These are phyloP conservation scores for Citrus cavaleriei DNA, from an alignment of 345 rosid species.

Conservation along the genomic window DNA sequence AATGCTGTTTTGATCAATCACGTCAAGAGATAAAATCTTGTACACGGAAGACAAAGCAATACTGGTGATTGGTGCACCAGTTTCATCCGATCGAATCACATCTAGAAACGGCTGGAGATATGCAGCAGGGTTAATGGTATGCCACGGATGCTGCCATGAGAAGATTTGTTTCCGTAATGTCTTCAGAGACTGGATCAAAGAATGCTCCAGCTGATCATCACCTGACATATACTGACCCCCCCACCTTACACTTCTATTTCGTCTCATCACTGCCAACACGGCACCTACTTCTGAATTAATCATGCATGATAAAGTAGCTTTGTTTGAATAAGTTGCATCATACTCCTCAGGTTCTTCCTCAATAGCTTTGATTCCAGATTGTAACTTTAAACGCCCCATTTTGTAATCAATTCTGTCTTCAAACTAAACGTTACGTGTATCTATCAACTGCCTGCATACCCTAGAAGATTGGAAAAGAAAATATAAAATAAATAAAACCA, in stretches of 20 bases:
- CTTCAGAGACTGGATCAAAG: constrained; percentile 86
- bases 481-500: neutral
- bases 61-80: constrained; percentile 91
- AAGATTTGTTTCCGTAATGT: constrained; percentile 78
- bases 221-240: constrained; percentile 91
- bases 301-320: constrained; percentile 69
- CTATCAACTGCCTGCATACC: constrained; percentile 26
- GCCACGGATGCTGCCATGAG: constrained; percentile 88
- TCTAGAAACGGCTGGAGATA: constrained; percentile 93
- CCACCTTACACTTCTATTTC: constrained; percentile 99
- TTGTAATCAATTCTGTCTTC: constrained; percentile 20
- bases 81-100: constrained; percentile 87
- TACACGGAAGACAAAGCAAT: constrained; percentile 88
- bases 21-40: constrained; percentile 77
- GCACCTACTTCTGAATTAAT: constrained; percentile 88
- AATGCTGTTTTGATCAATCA: constrained; percentile 69
- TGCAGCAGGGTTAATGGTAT: constrained; percentile 67
- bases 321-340: constrained; percentile 51
- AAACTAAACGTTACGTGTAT: constrained; percentile 25
- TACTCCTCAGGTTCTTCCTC: constrained; percentile 95
- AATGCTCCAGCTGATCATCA: constrained; percentile 92
- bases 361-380: constrained; percentile 79
- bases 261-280: constrained; percentile 95
- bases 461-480: constrained; percentile 23
- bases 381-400: constrained; percentile 95